Conservation (phyloP, 495 filamentous ascomycete genomes). For the Penicillium daleae region DNA sequence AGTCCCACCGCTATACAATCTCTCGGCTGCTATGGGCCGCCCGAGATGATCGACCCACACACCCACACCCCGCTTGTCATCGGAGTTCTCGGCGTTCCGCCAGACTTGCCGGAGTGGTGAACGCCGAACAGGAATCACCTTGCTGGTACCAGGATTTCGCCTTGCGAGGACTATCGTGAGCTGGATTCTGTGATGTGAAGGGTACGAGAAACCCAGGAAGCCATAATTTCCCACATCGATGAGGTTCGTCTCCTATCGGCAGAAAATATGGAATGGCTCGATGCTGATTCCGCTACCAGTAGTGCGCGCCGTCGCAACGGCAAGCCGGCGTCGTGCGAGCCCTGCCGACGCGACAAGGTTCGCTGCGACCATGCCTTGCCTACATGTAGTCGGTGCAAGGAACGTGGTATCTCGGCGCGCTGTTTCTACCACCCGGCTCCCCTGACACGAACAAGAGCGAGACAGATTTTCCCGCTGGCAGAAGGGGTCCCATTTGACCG, state of each 20-base stretch:
- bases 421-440: conserved; percentile 49
- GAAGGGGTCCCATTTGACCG: conserved; percentile 13
- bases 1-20: not conserved
- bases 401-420: conserved; percentile 27
- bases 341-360: conserved; percentile 52
- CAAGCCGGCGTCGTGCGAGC: conserved; percentile 51
- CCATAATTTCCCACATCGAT: not conserved
- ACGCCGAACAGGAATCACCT: conserved; percentile 16
- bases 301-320: conserved; percentile 48
- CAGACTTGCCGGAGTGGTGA: conserved; percentile 14
- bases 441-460: conserved; percentile 27
- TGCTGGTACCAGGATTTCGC: not conserved
- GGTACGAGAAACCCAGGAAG: not conserved
- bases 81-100: conserved; percentile 27
- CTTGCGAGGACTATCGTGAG: not conserved
- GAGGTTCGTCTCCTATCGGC: not conserved
- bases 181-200: not conserved
- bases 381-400: conserved; percentile 33
- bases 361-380: conserved; percentile 49
- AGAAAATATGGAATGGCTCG: not conserved
- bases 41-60: conserved; percentile 5
- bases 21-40: conserved; percentile 5
- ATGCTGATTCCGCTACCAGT: not conserved
- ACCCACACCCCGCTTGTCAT: conserved; percentile 17
- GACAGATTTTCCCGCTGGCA: conserved; percentile 15